phyloP scores from a whole-genome alignment of 495 filamentous ascomycete genomes.

The Filosporella fistucella region DNA sequence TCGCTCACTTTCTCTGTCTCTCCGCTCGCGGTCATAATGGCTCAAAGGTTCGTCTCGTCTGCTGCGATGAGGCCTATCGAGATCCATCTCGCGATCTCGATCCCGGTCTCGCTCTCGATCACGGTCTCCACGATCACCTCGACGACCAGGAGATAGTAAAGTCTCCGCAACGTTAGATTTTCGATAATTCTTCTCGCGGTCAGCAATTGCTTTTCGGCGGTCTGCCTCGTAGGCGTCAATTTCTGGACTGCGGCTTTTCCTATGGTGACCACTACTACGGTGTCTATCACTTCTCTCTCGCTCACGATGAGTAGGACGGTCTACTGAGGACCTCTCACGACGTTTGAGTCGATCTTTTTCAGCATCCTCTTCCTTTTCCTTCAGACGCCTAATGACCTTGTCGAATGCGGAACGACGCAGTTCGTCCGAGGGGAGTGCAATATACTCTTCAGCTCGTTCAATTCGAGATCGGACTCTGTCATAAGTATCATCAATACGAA shows the following conservation, averaged over 20 bases:
- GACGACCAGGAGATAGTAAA: slow-evolving; percentile 47
- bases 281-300: slow-evolving; percentile 58
- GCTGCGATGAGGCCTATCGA: slow-evolving; percentile 33
- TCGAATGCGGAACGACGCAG: slow-evolving; percentile 82
- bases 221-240: slow-evolving; percentile 85
- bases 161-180: slow-evolving; percentile 66
- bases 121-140: slow-evolving; percentile 24
- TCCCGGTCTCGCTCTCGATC: slow-evolving; percentile 24
- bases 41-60: slow-evolving; percentile 33
- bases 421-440: slow-evolving; percentile 75
- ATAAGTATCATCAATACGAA: slow-evolving; percentile 74
- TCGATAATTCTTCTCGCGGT: slow-evolving; percentile 82
- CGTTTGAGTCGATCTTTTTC: slow-evolving; percentile 69
- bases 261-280: slow-evolving; percentile 51
- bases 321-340: slow-evolving; percentile 55
- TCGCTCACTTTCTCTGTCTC: slow-evolving; percentile 46
- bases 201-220: slow-evolving; percentile 77
- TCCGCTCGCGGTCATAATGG: slow-evolving; percentile 37
- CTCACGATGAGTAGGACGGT: slow-evolving; percentile 52
- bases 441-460: slow-evolving; percentile 77
- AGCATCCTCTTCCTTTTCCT: slow-evolving; percentile 82
- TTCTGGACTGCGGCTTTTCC: slow-evolving; percentile 73
- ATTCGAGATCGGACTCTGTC: slow-evolving; percentile 77
- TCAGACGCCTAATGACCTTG: slow-evolving; percentile 83
- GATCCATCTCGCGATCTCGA: slow-evolving; percentile 53